A percentile compares a stretch with the other conserved stretches of the same genome.
These are phyloP conservation scores for Orbilia blumenaviensis DNA, from an alignment of 2,329 filamentous ascomycete genomes.

Conservation along the genomic window DNA sequence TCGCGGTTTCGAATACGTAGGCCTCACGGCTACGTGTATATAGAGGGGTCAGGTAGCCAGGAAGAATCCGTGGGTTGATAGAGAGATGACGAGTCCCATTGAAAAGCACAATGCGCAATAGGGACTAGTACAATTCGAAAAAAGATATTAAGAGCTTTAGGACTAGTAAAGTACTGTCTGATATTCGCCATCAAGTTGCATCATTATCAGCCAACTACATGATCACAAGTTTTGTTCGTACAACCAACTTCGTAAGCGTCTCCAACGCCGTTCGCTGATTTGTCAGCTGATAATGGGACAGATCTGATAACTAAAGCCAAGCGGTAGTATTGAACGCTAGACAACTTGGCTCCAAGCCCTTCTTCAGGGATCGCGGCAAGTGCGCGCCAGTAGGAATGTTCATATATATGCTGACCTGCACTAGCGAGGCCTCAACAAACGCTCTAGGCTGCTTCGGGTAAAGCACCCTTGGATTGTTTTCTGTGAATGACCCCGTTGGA, in stretches of 20 bases:
- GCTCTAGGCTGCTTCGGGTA: slow-evolving; percentile 43
- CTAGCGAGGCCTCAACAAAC: slow-evolving; percentile 27
- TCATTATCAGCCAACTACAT: slow-evolving; percentile 31
- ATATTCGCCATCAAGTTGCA: slow-evolving; percentile 16
- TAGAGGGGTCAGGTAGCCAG: not conserved
- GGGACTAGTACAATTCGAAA: slow-evolving; percentile 11
- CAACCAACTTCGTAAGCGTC: slow-evolving; percentile 32
- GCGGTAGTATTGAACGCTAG: not conserved
- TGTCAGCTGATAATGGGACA: slow-evolving; percentile 30
- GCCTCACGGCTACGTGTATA: not conserved
- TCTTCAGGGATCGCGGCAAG: not conserved
- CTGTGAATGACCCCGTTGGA: slow-evolving; percentile 16
- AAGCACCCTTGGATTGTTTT: slow-evolving; percentile 24
- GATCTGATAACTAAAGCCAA: slow-evolving; percentile 45
- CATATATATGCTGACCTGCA: slow-evolving; percentile 39
- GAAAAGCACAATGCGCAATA: not conserved
- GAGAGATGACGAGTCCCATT: slow-evolving; percentile 3
- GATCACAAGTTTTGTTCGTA: slow-evolving; percentile 45
- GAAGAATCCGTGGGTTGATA: not conserved
- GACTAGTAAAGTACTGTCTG: not conserved
- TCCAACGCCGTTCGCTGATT: slow-evolving; percentile 11
- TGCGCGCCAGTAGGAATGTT: slow-evolving; percentile 45
- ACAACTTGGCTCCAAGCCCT: slow-evolving; percentile 29
- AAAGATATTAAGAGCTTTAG: not conserved
- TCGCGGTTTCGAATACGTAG: not conserved